Conservation (phyloP, 1,284 basidiomycete species). For the Termitomyces sp. region DNA sequence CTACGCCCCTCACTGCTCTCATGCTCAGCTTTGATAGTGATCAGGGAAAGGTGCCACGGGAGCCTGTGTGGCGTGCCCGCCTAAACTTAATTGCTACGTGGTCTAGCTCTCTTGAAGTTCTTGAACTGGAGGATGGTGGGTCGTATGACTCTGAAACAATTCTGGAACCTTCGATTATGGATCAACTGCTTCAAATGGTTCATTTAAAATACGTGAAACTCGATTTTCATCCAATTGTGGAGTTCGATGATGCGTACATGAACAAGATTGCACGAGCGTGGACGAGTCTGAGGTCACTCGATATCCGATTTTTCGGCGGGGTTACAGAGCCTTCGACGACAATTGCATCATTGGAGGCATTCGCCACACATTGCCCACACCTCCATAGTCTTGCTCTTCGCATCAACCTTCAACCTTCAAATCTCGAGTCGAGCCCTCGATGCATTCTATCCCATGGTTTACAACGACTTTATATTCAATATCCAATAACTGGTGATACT, state of each 20-base stretch:
- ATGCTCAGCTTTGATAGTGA: background rate
- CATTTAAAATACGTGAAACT: background rate
- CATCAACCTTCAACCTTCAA: background rate
- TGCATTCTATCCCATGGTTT: constrained; percentile 2
- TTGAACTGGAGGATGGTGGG: background rate
- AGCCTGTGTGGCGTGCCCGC: background rate
- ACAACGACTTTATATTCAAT: background rate
- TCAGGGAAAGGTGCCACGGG: background rate
- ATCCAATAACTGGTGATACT: background rate
- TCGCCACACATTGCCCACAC: constrained; percentile 3
- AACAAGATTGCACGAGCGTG: background rate
- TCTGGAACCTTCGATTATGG: background rate
- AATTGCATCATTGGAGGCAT: background rate
- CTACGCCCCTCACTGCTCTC: background rate
- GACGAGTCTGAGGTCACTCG: background rate
- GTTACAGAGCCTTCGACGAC: background rate
- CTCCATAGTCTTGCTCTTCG: background rate
- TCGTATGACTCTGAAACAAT: background rate
- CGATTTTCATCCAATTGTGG: background rate
- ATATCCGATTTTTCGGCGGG: background rate
- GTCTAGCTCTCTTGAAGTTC: background rate
- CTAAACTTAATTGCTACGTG: background rate
- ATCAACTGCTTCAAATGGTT: background rate
- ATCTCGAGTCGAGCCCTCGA: background rate
- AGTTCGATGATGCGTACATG: background rate